Evolutionary conservation across 2,329 filamentous ascomycete genomes (phyloP), one percentile per base, ranked within the genome.

Genomic region (Xylariaceae sp.): DNA sequence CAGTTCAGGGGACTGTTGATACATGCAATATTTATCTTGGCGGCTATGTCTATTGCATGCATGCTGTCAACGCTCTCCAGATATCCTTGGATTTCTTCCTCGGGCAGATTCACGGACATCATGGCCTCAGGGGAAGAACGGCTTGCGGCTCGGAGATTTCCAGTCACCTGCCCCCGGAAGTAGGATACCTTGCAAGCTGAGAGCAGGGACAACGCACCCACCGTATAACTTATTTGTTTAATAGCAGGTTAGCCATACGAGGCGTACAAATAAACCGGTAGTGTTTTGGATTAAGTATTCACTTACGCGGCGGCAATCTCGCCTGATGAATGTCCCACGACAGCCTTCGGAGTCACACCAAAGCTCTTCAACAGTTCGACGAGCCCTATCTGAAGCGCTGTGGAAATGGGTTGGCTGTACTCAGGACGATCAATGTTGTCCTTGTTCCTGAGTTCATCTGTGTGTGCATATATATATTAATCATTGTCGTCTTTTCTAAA

Each of bases 221-320:
- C 57, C 0, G 69, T 18, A 20, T 73, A 26, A 26, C 23, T 26
- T n/a, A n/a, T n/a, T n/a, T n/a, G n/a, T n/a, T n/a, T n/a, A n/a
- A n/a, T n/a, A n/a, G n/a, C n/a, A n/a, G n/a, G n/a, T n/a, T n/a
- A n/a, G n/a, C n/a, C n/a, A n/a, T n/a, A n/a, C n/a, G n/a, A n/a
- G n/a, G n/a, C n/a, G n/a, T n/a, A n/a, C n/a, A n/a, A n/a, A 9
- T 26, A 4, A 26, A 26, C 23, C 9, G 4, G 23, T 26, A 4
- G 9, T 4, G 23, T 4, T 26, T 26, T 26, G 23, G 23, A 26
- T n/a, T n/a, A 26, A 26, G 23, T 9, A 26, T 26, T 9, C 23
- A 9, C 23, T 26, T 26, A 74, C 0, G 71, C 72, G 1, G 72
- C 72, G 0, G 72, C 71, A 18, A 74, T 72, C 44, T 75, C 72